Evolutionary conservation across 345 rosid genomes (phyloP), one percentile per base, ranked within the genome.

Genomic region (Lepidium sativum): DNA sequence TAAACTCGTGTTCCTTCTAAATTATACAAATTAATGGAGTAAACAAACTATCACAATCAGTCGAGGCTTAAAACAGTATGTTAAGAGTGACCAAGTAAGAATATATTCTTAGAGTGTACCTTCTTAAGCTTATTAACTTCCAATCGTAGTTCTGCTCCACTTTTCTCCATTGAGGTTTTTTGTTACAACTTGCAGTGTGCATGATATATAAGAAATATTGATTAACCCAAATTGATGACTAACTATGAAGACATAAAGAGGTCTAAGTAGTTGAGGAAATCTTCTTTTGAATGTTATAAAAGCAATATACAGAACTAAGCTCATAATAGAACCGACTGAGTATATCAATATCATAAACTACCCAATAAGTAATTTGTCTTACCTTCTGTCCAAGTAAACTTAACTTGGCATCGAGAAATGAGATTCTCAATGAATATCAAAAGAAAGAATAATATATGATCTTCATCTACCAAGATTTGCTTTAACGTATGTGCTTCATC

Each of bases 131-230:
- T 71, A 53, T 35, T 20, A 71, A 88, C 62, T 80, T 81, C 60
- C 50, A 35, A 69, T 44, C 57, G 76, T 70, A 86, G 49, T 47
- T 68, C 76, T 60, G 80, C 67, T 78, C 86, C 31, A 51, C 61
- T 73, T 69, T 83, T 54, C 56, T 48, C 91, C 91, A 81, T 49
- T 75, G 83, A 70, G 65, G 63, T 75, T 84, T 86, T 67, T 77
- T 80, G 54, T 63, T 76, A 69, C 40, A 81, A 32, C 43, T 78
- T 31, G 77, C 75, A 63, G 9, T 60, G 92, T 84, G 56, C 44
- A 69, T 18, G 54, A 65, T 35, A 64, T 34, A 45, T 53, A 44
- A 20, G 12, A 57, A 60, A 57, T 12, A 35, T 9, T 21, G 11
- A 43, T 41, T 53, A 39, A 50, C 35, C n/a, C 6, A 59, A 17